Percentiles rank a stretch among this genome's conserved stretches.
Conservation (phyloP, 306 rosid species). For the Lathyrus tuberosus region DNA sequence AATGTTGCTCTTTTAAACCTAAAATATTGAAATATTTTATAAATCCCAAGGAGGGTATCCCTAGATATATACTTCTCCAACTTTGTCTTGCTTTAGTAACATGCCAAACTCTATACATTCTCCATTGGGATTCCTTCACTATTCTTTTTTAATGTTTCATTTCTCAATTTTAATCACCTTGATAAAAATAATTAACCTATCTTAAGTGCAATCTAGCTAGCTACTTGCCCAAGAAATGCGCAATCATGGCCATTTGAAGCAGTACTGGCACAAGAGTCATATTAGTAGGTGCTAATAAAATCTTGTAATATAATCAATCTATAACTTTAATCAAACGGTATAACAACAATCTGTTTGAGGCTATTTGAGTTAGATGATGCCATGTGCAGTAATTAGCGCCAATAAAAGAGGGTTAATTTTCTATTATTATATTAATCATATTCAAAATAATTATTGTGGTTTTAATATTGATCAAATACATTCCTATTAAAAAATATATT, state of each 20-base stretch:
- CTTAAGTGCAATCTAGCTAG: conserved; percentile 29
- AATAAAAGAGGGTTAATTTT: too few relatives aligned
- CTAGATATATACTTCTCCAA: conserved; percentile 49
- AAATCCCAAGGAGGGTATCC: conserved; percentile 81
- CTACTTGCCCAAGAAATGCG: conserved; percentile 37
- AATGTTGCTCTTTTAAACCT: conserved; percentile 45
- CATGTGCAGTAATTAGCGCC: too few relatives aligned
- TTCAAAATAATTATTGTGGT: too few relatives aligned
- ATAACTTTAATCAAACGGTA: conserved; percentile 36
- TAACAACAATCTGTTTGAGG: too few relatives aligned
- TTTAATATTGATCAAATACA: too few relatives aligned
- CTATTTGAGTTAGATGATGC: too few relatives aligned
- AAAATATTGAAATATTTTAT: conserved; percentile 54
- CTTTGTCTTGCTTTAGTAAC: conserved; percentile 75
- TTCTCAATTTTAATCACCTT: conserved; percentile 41
- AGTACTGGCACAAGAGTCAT: background rate
- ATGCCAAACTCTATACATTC: conserved; percentile 74
- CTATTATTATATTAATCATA: too few relatives aligned
- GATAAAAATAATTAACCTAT: conserved; percentile 29
- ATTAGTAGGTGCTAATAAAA: conserved; percentile 30
- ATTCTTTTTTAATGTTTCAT: background rate
- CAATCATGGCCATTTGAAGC: conserved; percentile 51
- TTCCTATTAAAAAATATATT: too few relatives aligned
- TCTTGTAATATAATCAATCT: background rate
- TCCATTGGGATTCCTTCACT: conserved; percentile 83